Percentiles rank a stretch among this genome's conserved stretches.
phyloP scores from a whole-genome alignment of 805 yeast genomes.

The Babjeviella inositovora region DNA sequence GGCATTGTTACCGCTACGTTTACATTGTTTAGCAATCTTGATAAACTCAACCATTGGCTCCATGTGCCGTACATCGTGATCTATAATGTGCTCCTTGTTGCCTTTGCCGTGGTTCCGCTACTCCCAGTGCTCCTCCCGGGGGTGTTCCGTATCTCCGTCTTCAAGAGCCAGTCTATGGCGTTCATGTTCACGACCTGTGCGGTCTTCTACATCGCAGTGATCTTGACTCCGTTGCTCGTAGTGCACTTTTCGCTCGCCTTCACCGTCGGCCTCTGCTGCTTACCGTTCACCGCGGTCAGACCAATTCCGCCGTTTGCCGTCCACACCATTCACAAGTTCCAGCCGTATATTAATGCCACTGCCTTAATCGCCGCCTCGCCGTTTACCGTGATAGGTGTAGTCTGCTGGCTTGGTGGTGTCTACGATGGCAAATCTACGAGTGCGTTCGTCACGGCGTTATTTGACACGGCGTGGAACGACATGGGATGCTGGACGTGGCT shows the following conservation, averaged over 20 bases:
- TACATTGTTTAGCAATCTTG: too few relatives aligned
- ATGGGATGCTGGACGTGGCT: constrained; percentile 81
- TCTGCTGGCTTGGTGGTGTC: constrained; percentile 9
- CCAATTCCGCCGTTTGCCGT: too few relatives aligned
- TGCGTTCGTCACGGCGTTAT: too few relatives aligned
- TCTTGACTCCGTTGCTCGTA: constrained; percentile 58
- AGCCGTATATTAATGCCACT: constrained; percentile 7
- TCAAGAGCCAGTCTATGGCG: too few relatives aligned
- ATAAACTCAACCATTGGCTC: not conserved
- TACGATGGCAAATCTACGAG: too few relatives aligned
- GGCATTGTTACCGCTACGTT: too few relatives aligned
- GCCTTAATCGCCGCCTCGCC: constrained; percentile 13
- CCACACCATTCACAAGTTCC: too few relatives aligned
- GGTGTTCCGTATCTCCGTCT: too few relatives aligned
- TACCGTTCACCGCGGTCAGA: constrained; percentile 58
- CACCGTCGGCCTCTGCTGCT: constrained; percentile 46
- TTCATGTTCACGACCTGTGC: constrained; percentile 9
- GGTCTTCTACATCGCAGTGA: constrained; percentile 47
- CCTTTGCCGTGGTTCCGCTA: too few relatives aligned
- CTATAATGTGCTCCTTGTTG: too few relatives aligned
- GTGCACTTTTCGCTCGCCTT: constrained; percentile 77
- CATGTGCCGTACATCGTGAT: too few relatives aligned
- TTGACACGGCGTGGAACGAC: constrained; percentile 52
- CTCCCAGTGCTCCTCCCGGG: too few relatives aligned
- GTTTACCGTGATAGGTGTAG: constrained; percentile 7